phyloP scores from a whole-genome alignment of 2,329 filamentous ascomycete genomes.

The Beauveria rudraprayagi region DNA sequence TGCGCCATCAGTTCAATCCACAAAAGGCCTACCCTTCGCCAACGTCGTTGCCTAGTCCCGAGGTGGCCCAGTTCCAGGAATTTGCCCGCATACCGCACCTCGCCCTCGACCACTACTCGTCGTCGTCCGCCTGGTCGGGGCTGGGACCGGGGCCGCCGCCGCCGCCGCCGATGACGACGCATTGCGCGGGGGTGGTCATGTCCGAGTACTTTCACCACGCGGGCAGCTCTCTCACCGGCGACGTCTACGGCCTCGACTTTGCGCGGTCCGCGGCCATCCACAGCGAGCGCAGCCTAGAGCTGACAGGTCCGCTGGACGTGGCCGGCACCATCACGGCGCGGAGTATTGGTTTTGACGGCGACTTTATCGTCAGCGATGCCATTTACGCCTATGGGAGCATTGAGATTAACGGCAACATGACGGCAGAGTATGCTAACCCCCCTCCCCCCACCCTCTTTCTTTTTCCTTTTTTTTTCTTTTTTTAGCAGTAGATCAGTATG shows the following conservation, averaged over 20 bases:
- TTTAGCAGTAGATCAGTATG: neutral
- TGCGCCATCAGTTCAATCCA: neutral
- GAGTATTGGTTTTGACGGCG: conserved; percentile 35
- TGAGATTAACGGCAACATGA: conserved; percentile 33
- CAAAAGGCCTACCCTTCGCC: conserved; percentile 1
- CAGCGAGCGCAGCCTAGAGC: conserved; percentile 32
- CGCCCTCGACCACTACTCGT: neutral
- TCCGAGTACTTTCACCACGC: conserved; percentile 8
- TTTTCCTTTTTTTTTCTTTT: too few relatives aligned
- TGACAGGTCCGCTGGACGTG: conserved; percentile 39
- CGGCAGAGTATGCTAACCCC: conserved; percentile 28
- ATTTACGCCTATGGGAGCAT: conserved; percentile 40
- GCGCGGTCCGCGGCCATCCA: conserved; percentile 32
- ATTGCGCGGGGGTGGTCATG: neutral
- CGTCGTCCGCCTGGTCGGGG: neutral
- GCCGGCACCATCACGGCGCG: conserved; percentile 38
- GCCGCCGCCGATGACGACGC: neutral
- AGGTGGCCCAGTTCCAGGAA: neutral
- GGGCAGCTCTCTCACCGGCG: conserved; percentile 18
- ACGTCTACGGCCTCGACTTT: conserved; percentile 16
- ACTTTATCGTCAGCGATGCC: conserved; percentile 35
- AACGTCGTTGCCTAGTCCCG: neutral
- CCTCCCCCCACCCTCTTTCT: too few relatives aligned
- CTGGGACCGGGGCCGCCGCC: neutral
- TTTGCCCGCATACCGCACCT: neutral